Conservation (phyloP, 345 rosid genomes). For the sweet orange (Citrus sinensis) region DVS_A1.0 CM039168.1:20125001-20125500, state of each 20-base stretch:
- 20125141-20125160: neutral
- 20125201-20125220: conserved; percentile 77
- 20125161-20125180: conserved; percentile 65
- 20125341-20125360: conserved; percentile 7
- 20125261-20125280: conserved; percentile 13
- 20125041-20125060: neutral
- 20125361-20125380: conserved; percentile 6
- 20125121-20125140: neutral
- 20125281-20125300: neutral
- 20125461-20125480: neutral
- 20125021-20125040: neutral
- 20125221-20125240: conserved; percentile 64
- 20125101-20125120: neutral
- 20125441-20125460: conserved; percentile 10
- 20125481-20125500: neutral
- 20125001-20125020: neutral
- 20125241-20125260: conserved; percentile 29
- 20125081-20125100: neutral
- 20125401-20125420: neutral
- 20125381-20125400: neutral
- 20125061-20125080: too few species aligned
- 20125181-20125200: conserved; percentile 67
- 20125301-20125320: neutral
- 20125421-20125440: conserved; percentile 7
- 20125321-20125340: neutral